phyloP scores from a whole-genome alignment of 257 asterid species.

The Ocimum tenuiflorum region DNA sequence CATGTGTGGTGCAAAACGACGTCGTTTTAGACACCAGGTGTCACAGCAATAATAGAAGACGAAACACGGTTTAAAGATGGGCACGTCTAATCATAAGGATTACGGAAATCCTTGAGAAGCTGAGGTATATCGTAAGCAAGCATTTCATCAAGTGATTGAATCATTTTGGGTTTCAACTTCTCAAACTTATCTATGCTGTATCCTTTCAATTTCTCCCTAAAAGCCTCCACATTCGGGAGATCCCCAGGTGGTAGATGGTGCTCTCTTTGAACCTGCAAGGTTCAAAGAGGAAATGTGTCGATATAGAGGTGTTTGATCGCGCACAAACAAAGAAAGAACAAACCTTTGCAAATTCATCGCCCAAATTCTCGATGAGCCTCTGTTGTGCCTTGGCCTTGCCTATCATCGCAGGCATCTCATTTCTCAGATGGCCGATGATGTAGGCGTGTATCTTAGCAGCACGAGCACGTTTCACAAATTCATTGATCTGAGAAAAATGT shows the following conservation, averaged over 20 bases:
- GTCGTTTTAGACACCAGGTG: neutral
- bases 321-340: neutral
- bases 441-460: constrained; percentile 77
- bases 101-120: constrained; percentile 55
- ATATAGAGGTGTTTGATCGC: no score
- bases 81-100: constrained; percentile 47
- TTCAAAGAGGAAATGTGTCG: neutral
- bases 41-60: no score
- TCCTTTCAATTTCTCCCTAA: constrained; percentile 41
- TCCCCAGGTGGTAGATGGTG: constrained; percentile 63
- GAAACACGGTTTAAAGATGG: no score
- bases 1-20: no score
- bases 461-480: constrained; percentile 74
- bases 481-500: constrained; percentile 49
- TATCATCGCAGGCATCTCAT: constrained; percentile 76
- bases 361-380: constrained; percentile 57
- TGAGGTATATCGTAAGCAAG: constrained; percentile 68
- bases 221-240: constrained; percentile 58
- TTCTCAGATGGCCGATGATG: constrained; percentile 60
- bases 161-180: constrained; percentile 60
- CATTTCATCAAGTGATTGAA: constrained; percentile 69
- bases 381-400: constrained; percentile 75
- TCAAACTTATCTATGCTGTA: constrained; percentile 64
- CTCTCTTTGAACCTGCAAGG: constrained; percentile 56
- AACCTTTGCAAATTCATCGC: constrained; percentile 60